Evolutionary conservation across 352 stramenopile species (phyloP).

Genomic region (Phytophthora nicotianae): DNA sequence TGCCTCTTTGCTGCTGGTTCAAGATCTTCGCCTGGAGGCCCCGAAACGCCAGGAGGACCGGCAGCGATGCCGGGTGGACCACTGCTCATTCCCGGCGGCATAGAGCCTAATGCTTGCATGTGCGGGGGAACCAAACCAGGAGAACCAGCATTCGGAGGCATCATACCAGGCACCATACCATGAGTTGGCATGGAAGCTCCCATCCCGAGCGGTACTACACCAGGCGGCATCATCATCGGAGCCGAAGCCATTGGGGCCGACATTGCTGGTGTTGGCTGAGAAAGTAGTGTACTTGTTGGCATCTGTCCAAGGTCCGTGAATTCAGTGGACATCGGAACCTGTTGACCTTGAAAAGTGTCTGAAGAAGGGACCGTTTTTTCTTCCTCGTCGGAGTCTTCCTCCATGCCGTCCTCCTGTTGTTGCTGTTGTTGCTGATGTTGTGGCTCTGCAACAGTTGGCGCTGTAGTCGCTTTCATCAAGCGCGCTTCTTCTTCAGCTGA

Average conservation of each 20-base stretch:
- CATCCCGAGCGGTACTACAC: conserved; percentile 36
- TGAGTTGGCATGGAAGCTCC: conserved; percentile 21
- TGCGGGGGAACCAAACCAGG: conserved; percentile 36
- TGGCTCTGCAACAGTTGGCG: conserved; percentile 20
- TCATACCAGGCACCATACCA: conserved; percentile 25
- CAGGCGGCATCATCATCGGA: conserved; percentile 31
- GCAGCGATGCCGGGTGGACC: conserved; percentile 38
- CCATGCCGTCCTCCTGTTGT: conserved; percentile 43
- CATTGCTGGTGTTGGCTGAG: conserved; percentile 17
- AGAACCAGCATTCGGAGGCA: conserved; percentile 25
- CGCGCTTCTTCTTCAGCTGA: conserved; percentile 84
- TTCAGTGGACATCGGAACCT: conserved; percentile 6
- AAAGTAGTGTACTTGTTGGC: conserved; percentile 12
- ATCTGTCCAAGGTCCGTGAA: conserved; percentile 20
- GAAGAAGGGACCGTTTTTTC: conserved; percentile 16
- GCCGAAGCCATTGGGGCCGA: conserved; percentile 18
- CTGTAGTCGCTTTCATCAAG: conserved; percentile 58
- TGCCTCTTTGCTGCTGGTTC: conserved; percentile 78
- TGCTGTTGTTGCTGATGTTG: conserved; percentile 28
- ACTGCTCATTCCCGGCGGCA: conserved; percentile 29
- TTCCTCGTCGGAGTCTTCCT: conserved; percentile 50
- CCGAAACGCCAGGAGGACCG: conserved; percentile 42
- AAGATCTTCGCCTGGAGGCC: conserved; percentile 36
- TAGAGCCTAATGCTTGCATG: conserved; percentile 26
- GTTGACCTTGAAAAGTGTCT: conserved; percentile 11